These are phyloP conservation scores for Fusarium cyanostomum DNA, from an alignment of 2,329 filamentous ascomycete species.

Conservation along the genomic window DNA sequence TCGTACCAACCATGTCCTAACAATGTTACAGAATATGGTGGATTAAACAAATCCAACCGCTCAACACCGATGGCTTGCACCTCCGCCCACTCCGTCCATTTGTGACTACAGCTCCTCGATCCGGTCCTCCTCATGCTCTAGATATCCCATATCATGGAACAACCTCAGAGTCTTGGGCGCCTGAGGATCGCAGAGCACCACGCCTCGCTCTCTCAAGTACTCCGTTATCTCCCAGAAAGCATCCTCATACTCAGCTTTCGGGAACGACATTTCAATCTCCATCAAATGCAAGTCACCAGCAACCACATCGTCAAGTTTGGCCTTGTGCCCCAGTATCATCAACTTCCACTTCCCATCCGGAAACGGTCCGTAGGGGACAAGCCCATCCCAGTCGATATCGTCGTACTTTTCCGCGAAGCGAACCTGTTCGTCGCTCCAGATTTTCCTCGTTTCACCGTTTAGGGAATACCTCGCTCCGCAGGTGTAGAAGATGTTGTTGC, in stretches of 20 bases:
- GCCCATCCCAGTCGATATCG: slow-evolving; percentile 29
- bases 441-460: background rate
- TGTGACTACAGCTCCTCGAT: slow-evolving; percentile 3
- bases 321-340: slow-evolving; percentile 24
- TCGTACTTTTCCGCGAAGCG: slow-evolving; percentile 31
- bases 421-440: slow-evolving; percentile 35
- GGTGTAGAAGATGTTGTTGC: slow-evolving; percentile 23
- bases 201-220: slow-evolving; percentile 15
- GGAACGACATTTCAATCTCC: slow-evolving; percentile 33
- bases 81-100: background rate
- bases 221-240: slow-evolving; percentile 16
- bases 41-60: background rate
- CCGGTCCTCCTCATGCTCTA: background rate
- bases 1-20: too few relatives aligned
- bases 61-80: background rate
- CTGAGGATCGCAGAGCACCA: slow-evolving; percentile 30
- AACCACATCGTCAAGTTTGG: slow-evolving; percentile 34
- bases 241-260: slow-evolving; percentile 15
- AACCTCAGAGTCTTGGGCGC: slow-evolving; percentile 30
- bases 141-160: slow-evolving; percentile 25
- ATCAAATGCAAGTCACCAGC: slow-evolving; percentile 31
- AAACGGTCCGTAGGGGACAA: slow-evolving; percentile 29
- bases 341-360: slow-evolving; percentile 37
- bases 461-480: slow-evolving; percentile 24
- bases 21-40: too few relatives aligned